phyloP scores from a whole-genome alignment of 1,284 basidiomycete species.

The Ganoderma leucocontextum region DNA sequence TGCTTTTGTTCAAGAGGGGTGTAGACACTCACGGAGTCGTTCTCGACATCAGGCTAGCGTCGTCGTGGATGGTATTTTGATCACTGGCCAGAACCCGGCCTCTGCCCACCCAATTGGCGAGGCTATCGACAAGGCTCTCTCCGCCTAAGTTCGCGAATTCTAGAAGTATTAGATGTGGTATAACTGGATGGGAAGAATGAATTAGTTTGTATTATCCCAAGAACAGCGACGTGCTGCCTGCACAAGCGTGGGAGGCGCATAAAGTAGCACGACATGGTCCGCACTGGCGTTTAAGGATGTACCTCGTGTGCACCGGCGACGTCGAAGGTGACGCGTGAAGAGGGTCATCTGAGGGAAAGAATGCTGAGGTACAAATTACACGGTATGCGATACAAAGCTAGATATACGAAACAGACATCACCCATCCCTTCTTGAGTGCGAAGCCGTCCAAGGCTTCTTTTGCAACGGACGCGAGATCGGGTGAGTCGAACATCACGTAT shows the following conservation, averaged over 20 bases:
- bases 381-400: conserved; percentile 46
- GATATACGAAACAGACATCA: conserved; percentile 80
- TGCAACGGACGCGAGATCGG: conserved; percentile 76
- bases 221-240: not conserved
- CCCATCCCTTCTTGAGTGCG: conserved; percentile 82
- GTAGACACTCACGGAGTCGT: not conserved
- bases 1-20: not conserved
- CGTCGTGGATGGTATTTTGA: conserved; percentile 53
- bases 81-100: conserved; percentile 80
- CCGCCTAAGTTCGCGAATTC: conserved; percentile 12
- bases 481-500: conserved; percentile 77
- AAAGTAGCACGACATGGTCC: not conserved
- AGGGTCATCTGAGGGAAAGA: conserved; percentile 21
- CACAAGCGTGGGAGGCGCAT: not conserved
- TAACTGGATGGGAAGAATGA: not conserved
- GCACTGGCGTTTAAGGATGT: not conserved
- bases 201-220: not conserved
- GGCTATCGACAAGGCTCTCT: conserved; percentile 50
- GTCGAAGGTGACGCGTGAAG: not conserved
- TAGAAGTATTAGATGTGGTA: not conserved
- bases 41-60: conserved; percentile 49
- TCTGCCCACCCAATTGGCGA: conserved; percentile 62
- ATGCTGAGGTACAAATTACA: conserved; percentile 31
- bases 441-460: conserved; percentile 84
- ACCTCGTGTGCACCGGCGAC: not conserved